Conservation (phyloP, 2,329 filamentous ascomycete genomes). For the Polychaeton citri region DNA sequence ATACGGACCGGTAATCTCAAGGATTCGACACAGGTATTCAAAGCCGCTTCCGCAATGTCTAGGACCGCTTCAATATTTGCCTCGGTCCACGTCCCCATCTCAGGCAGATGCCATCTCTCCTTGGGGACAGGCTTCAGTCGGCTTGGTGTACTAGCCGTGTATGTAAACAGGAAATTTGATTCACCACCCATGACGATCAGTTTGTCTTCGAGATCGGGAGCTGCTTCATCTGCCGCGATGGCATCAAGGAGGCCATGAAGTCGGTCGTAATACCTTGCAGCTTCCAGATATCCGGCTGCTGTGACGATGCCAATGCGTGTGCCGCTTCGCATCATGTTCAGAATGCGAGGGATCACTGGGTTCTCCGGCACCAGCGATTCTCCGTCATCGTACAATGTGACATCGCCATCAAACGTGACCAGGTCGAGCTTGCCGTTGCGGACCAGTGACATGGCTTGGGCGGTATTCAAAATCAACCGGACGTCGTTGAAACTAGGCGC, state of each 20-base stretch:
- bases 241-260: slow-evolving; percentile 78
- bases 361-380: slow-evolving; percentile 61
- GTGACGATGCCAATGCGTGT: slow-evolving; percentile 92
- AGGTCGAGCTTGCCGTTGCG: slow-evolving; percentile 60
- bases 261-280: slow-evolving; percentile 71
- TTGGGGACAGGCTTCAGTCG: slow-evolving; percentile 54
- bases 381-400: slow-evolving; percentile 80
- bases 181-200: slow-evolving; percentile 91
- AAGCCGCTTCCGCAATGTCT: slow-evolving; percentile 73
- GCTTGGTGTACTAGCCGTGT: slow-evolving; percentile 49
- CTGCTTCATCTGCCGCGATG: slow-evolving; percentile 51
- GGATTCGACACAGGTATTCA: slow-evolving; percentile 67
- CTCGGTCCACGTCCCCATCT: slow-evolving; percentile 67
- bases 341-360: slow-evolving; percentile 57
- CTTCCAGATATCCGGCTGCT: slow-evolving; percentile 85
- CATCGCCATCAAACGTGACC: slow-evolving; percentile 93
- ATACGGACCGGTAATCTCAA: slow-evolving; percentile 68
- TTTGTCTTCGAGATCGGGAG: slow-evolving; percentile 56
- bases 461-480: slow-evolving; percentile 82
- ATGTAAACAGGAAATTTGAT: slow-evolving; percentile 87
- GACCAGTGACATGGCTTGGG: slow-evolving; percentile 85
- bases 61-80: slow-evolving; percentile 67
- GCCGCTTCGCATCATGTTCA: slow-evolving; percentile 60
- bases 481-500: slow-evolving; percentile 96
- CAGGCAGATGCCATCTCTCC: slow-evolving; percentile 58